A percentile compares a stretch with the other conserved stretches of the same genome.
Conservation (phyloP, 129 eudicot species). For the Centella asiatica region DNA sequence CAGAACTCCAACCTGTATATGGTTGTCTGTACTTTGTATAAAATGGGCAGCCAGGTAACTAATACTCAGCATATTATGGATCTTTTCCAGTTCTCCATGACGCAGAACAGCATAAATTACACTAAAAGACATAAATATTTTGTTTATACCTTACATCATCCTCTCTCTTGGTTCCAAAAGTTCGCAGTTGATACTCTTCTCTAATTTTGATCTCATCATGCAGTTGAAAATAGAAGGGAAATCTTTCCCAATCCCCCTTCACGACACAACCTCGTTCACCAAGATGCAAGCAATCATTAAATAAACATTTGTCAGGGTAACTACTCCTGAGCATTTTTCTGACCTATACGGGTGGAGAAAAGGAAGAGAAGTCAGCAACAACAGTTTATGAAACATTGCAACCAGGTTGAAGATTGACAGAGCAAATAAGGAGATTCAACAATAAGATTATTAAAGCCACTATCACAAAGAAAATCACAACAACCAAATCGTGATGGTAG, state of each 20-base stretch:
- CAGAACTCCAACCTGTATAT: neutral
- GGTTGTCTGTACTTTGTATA: conserved; percentile 4
- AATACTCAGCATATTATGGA: neutral
- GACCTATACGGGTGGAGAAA: conserved; percentile 33
- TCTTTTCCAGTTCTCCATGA: neutral
- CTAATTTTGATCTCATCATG: conserved; percentile 83
- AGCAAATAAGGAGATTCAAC: neutral
- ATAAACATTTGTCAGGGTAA: conserved; percentile 52
- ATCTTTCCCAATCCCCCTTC: conserved; percentile 81
- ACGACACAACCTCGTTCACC: conserved; percentile 86
- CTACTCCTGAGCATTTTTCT: conserved; percentile 44
- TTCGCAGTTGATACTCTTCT: conserved; percentile 75
- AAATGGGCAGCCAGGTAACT: neutral
- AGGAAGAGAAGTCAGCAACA: neutral
- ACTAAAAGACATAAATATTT: neutral
- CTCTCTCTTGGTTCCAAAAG: conserved; percentile 88
- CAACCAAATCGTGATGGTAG: neutral
- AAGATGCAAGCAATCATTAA: conserved; percentile 76
- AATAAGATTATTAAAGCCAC: neutral
- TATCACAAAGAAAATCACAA: neutral
- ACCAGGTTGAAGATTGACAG: neutral
- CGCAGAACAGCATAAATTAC: neutral
- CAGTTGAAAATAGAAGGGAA: conserved; percentile 65
- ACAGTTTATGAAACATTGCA: neutral
- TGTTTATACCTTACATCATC: conserved; percentile 59